Evolutionary conservation across 2,329 filamentous ascomycete genomes (phyloP).

Genomic region (Ophiostoma ulmi): DNA sequence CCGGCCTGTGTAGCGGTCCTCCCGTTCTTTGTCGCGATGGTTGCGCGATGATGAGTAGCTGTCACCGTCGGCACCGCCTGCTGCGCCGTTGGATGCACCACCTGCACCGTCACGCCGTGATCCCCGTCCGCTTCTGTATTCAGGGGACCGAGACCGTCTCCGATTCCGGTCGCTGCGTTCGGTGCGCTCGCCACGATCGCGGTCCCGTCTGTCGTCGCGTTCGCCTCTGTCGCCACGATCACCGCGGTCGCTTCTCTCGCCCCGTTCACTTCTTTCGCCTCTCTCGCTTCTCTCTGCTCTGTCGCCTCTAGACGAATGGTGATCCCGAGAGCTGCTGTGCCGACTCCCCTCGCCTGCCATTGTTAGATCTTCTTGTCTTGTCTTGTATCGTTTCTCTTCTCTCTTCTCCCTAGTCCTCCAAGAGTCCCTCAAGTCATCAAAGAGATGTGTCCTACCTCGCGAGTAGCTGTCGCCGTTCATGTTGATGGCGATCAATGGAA

Average conservation of each 20-base stretch:
- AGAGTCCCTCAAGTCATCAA: no score
- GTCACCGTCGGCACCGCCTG: slow-evolving; percentile 47
- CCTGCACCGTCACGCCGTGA: slow-evolving; percentile 64
- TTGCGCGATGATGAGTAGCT: slow-evolving; percentile 89
- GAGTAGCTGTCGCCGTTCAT: slow-evolving; percentile 27
- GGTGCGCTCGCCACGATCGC: slow-evolving; percentile 28
- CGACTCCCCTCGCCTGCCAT: slow-evolving; percentile 41
- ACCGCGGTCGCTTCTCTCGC: not conserved
- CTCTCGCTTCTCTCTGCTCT: not conserved
- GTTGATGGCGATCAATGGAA: slow-evolving; percentile 13
- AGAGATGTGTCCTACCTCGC: slow-evolving; percentile 20
- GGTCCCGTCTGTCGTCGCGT: slow-evolving; percentile 43
- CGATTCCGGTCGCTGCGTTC: slow-evolving; percentile 50
- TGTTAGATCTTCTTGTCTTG: slow-evolving; percentile 14
- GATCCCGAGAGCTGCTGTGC: slow-evolving; percentile 50
- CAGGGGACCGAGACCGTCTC: slow-evolving; percentile 75
- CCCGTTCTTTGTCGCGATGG: slow-evolving; percentile 87
- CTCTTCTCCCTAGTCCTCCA: not conserved
- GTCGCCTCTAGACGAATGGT: slow-evolving; percentile 39
- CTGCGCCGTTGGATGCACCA: slow-evolving; percentile 33
- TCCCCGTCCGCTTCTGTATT: slow-evolving; percentile 60
- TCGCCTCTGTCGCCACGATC: slow-evolving; percentile 34
- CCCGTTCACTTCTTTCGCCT: slow-evolving; percentile 35
- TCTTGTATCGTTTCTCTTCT: not conserved
- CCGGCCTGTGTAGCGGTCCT: slow-evolving; percentile 79